Percentiles rank a stretch among this genome's conserved stretches.
Conservation (phyloP, 148 eudicot genomes). For the Gaultheria prostrata region DNA sequence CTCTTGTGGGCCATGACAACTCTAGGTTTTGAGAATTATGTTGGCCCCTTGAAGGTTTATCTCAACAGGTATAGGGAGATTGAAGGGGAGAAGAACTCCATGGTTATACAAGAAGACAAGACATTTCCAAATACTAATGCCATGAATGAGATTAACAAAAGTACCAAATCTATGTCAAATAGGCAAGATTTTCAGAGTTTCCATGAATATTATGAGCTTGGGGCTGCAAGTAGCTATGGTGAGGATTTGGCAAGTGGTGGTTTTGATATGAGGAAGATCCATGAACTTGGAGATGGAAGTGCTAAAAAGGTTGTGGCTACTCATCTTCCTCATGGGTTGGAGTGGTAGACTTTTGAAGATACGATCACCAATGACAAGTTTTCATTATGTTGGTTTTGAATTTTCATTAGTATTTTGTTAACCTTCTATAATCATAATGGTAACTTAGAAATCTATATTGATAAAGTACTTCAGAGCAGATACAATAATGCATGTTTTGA, state of each 20-base stretch:
- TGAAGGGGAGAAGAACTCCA: conserved; percentile 31
- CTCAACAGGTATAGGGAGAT: conserved; percentile 35
- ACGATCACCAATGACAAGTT: background rate
- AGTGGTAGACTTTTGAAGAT: conserved; percentile 14
- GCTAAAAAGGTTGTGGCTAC: conserved; percentile 10
- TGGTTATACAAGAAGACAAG: background rate
- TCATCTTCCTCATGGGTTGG: conserved; percentile 21
- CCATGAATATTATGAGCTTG: background rate
- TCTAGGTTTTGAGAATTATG: conserved; percentile 39
- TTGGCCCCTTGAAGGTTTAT: conserved; percentile 34
- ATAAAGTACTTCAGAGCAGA: background rate
- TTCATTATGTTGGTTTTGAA: background rate
- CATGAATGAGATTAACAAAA: background rate
- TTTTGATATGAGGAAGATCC: conserved; percentile 11
- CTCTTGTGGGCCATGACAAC: conserved; percentile 49
- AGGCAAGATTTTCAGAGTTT: background rate
- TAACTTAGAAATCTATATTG: background rate
- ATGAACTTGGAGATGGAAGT: conserved; percentile 17
- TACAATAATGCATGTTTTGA: background rate
- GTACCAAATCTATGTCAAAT: background rate
- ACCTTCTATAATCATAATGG: background rate
- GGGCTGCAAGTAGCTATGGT: conserved; percentile 9
- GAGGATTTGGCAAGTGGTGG: conserved; percentile 14
- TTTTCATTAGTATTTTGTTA: background rate
- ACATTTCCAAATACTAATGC: background rate